A percentile compares a stretch with the other conserved stretches of the same genome.
Conservation (phyloP, 345 rosid species). For the Pistacia vera region DNA sequence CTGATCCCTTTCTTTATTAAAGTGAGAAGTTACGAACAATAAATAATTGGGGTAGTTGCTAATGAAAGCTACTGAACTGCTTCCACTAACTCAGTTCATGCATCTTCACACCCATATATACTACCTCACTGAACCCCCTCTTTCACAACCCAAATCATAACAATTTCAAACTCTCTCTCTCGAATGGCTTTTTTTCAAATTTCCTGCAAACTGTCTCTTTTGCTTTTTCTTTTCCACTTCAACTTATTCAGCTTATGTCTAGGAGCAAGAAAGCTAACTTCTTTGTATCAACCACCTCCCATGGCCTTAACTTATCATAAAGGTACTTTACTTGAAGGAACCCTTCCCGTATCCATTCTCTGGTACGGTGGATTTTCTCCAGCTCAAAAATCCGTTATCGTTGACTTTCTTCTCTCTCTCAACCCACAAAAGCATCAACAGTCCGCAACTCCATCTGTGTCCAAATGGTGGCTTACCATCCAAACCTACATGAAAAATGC, state of each 20-base stretch:
- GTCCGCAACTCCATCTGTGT: conserved; percentile 10
- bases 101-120: conserved; percentile 7
- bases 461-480: conserved; percentile 36
- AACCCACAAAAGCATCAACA: neutral
- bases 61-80: conserved; percentile 24
- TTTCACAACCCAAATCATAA: neutral
- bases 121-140: neutral
- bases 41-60: conserved; percentile 7
- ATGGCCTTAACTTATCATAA: conserved; percentile 33
- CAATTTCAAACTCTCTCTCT: neutral
- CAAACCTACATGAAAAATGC: conserved; percentile 35
- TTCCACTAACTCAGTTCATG: conserved; percentile 23
- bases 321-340: conserved; percentile 38
- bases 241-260: conserved; percentile 14
- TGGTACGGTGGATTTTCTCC: conserved; percentile 42
- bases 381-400: conserved; percentile 35
- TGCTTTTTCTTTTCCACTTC: conserved; percentile 4
- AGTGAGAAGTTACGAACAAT: neutral
- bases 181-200: conserved; percentile 18
- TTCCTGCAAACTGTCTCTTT: conserved; percentile 8
- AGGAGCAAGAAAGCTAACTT: conserved; percentile 25
- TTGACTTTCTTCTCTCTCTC: conserved; percentile 36
- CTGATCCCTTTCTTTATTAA: neutral
- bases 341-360: conserved; percentile 31
- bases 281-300: conserved; percentile 30